Evolutionary conservation across 495 filamentous ascomycete genomes (phyloP), one percentile per base, ranked within the genome.

Genomic region (Trichoderma reesei): DNA sequence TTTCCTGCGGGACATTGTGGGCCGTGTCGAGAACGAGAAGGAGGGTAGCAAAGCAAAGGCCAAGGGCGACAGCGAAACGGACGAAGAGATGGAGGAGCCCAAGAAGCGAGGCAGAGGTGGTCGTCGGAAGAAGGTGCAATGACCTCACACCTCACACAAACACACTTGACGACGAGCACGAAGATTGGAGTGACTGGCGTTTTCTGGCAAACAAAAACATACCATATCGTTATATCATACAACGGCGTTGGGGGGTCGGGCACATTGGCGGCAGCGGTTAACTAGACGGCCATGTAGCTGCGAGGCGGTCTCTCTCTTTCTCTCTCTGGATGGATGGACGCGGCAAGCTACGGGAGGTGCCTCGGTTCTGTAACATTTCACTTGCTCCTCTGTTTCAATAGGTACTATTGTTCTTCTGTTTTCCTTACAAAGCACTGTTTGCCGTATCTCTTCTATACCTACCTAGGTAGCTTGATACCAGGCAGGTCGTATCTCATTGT

Each of bases 1-100:
- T 75, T 98, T 98, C 68, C 78, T 98, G 62, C 78, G 80, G 42
- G 91, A 96, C n/a, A 96, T 96, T 67, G 92, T 96, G 54, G 77
- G 85, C 64, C 92, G 91, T 68, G 87, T 98, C 0, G 85, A 88
- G 4, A 90, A 93, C 70, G 89, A 80, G 46, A 77, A 79, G 54
- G 76, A 80, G 63, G 69, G 63, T 3, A 63, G 64, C 44, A 67
- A 67, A 14, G 63, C 64, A 26, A 72, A 68, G 67, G 42, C 65
- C 34, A 77, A 77, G 65, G 70, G 68, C 8, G 79, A 80, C 42
- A 79, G 69, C 46, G 77, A 79, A 26, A 79, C 73, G 59, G 77
- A 80, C 38, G 78, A 80, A 41, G 79, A 77, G 51, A 68, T 16
- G 3, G 70, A 69, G 7, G 70, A 73, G 61, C 72, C 67, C 36